Conservation (phyloP, 495 filamentous ascomycete genomes). For the Baudoinia panamericana region DNA sequence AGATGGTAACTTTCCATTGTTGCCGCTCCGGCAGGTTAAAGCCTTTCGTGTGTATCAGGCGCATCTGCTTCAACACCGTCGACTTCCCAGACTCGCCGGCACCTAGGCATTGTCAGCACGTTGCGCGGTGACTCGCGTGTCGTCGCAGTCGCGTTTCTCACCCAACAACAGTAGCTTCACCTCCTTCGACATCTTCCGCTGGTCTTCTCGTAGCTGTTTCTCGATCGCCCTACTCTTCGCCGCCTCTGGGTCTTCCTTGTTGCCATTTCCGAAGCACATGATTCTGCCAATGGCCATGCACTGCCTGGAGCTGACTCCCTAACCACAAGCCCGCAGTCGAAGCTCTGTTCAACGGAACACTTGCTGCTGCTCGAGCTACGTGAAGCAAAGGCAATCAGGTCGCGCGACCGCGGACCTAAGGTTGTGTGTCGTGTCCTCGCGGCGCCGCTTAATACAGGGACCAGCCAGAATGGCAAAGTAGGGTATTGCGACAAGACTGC, state of each 20-base stretch:
- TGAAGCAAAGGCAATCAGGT: background rate
- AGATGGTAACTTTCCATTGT: slow-evolving; percentile 81
- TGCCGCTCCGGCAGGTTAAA: slow-evolving; percentile 84
- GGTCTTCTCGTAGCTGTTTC: slow-evolving; percentile 33
- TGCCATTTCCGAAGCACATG: slow-evolving; percentile 23
- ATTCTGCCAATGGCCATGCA: slow-evolving; percentile 18
- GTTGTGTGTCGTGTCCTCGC: background rate
- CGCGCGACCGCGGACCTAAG: background rate
- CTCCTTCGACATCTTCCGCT: slow-evolving; percentile 32
- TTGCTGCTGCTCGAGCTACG: no score
- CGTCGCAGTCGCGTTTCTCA: slow-evolving; percentile 13
- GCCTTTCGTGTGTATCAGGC: slow-evolving; percentile 87
- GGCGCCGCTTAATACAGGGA: no score
- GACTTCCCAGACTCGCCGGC: slow-evolving; percentile 97
- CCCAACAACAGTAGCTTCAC: slow-evolving; percentile 36
- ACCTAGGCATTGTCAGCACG: slow-evolving; percentile 40
- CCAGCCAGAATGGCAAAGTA: background rate
- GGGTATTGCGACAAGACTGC: background rate
- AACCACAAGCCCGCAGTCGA: no score
- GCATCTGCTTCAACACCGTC: slow-evolving; percentile 98
- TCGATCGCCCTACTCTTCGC: slow-evolving; percentile 38
- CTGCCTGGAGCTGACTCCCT: background rate
- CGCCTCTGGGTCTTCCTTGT: slow-evolving; percentile 21
- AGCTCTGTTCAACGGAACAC: no score
- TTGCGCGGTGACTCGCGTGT: background rate